Evolutionary conservation across 177 flowering plant species (phyloP), one percentile per base, ranked within the genome.

Genomic region (Vitis hybrid): DNA sequence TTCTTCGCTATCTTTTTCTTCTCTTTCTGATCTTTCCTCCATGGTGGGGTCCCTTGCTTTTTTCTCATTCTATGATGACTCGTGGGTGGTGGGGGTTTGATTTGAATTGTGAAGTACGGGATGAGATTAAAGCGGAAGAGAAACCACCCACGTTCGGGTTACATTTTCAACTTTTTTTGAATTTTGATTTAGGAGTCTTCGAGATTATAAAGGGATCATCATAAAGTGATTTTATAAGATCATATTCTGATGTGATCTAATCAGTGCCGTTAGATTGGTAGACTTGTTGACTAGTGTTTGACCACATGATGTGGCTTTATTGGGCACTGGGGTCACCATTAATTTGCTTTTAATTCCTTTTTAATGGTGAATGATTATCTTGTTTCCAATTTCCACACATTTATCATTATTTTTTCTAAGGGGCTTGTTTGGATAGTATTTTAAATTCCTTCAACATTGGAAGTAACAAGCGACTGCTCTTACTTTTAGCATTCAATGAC

Each of bases 91-190:
- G 48, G 65, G 21, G 64, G 71, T 10, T 17, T 10, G 58, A 26
- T 19, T 64, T 48, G 49, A 19, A 4, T 11, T 21, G 32, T 59
- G 15, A 54, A 45, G 8, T 72, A 17, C 17, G 17, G 56, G n/a
- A 56, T 62, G 73, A 70, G 79, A 73, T 51, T 50, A 21, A 51
- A 60, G 69, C 67, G 69, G 71, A 57, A 77, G 66, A 49, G 62
- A 21, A 67, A 67, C 76, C 9, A 30, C 72, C 72, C 76, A 55
- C 67, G 58, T 62, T 67, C 39, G 1, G 18, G 2, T 51, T 51
- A 17, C 15, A 7, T 39, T 39, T 39, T 39, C 45, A 7, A 7
- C 32, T 51, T 11, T 52, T 65, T 65, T 65, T 51, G 50, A 51
- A 15, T 21, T 51, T 65, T 57, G 60, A 57, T 21, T 51, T 51